Evolutionary conservation across 2,329 filamentous ascomycete genomes (phyloP).

Genomic region (Claviceps sp.): DNA sequence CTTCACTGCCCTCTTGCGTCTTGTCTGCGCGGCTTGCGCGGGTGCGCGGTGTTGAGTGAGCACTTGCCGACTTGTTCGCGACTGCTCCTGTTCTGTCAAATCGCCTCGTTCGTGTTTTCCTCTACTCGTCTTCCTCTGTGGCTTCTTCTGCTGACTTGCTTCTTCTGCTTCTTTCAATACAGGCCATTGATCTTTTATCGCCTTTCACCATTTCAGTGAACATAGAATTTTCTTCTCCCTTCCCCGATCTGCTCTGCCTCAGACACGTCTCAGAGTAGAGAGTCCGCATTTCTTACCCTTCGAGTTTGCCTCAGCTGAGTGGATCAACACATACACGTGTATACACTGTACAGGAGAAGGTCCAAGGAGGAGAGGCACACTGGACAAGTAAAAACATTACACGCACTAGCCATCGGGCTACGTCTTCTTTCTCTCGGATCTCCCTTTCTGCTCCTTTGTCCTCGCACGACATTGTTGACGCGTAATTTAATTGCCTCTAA

Average conservation of each 20-base stretch:
- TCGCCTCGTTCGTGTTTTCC: background rate
- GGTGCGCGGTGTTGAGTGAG: background rate
- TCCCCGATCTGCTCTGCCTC: slow-evolving; percentile 3
- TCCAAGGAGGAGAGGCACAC: background rate
- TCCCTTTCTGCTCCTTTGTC: background rate
- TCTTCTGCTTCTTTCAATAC: background rate
- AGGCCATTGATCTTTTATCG: background rate
- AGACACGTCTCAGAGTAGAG: slow-evolving; percentile 5
- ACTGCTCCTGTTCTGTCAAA: slow-evolving; percentile 2
- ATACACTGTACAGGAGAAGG: background rate
- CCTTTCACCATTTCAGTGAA: background rate
- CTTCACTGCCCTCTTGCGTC: background rate
- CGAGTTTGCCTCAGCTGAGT: background rate
- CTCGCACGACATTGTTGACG: slow-evolving; percentile 3
- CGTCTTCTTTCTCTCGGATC: background rate
- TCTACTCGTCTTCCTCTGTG: background rate
- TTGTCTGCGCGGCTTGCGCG: background rate
- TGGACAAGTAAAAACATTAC: background rate
- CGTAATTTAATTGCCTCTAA: background rate
- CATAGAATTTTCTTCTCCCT: background rate
- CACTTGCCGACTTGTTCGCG: background rate
- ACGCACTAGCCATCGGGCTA: background rate
- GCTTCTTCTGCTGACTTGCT: background rate
- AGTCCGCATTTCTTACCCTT: slow-evolving; percentile 5
- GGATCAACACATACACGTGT: background rate